phyloP scores from a whole-genome alignment of 2,329 filamentous ascomycete species.

The Aspergillus hortae region DNA sequence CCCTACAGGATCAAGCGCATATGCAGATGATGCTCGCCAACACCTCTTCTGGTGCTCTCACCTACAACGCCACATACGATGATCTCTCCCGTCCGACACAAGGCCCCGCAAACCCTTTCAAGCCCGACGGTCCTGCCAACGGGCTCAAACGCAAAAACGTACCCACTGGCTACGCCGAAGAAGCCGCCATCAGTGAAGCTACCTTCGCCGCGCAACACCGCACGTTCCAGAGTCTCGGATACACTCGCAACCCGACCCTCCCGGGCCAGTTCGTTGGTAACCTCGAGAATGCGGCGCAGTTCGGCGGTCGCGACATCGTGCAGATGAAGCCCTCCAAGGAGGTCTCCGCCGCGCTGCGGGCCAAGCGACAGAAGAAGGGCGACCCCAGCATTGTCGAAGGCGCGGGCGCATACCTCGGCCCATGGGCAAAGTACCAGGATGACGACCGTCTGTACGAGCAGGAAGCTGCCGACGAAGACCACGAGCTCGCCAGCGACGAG shows the following conservation, averaged over 20 bases:
- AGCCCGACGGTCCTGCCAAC: constrained; percentile 52
- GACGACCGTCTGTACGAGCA: constrained; percentile 70
- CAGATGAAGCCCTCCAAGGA: constrained; percentile 64
- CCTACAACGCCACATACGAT: constrained; percentile 62
- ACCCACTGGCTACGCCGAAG: constrained; percentile 80
- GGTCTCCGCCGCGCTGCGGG: constrained; percentile 62
- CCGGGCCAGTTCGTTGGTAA: constrained; percentile 48
- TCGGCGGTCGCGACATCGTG: constrained; percentile 51
- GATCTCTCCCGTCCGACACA: constrained; percentile 63
- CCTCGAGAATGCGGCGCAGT: constrained; percentile 41
- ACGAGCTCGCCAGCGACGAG: constrained; percentile 71
- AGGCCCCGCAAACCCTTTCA: constrained; percentile 74
- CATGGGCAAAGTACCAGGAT: constrained; percentile 82
- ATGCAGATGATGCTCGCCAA: constrained; percentile 52
- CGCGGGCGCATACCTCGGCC: constrained; percentile 82
- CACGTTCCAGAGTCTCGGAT: constrained; percentile 66
- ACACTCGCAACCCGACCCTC: constrained; percentile 47
- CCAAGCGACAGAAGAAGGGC: constrained; percentile 81
- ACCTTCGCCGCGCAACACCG: constrained; percentile 86
- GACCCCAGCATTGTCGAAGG: constrained; percentile 81
- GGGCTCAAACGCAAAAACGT: constrained; percentile 73
- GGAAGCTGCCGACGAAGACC: constrained; percentile 63
- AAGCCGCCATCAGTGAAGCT: constrained; percentile 84
- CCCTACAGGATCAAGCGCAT: constrained; percentile 46
- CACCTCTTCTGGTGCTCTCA: constrained; percentile 48